Conservation (phyloP, 2,329 filamentous ascomycete genomes). For the Alternaria sp. region DNA sequence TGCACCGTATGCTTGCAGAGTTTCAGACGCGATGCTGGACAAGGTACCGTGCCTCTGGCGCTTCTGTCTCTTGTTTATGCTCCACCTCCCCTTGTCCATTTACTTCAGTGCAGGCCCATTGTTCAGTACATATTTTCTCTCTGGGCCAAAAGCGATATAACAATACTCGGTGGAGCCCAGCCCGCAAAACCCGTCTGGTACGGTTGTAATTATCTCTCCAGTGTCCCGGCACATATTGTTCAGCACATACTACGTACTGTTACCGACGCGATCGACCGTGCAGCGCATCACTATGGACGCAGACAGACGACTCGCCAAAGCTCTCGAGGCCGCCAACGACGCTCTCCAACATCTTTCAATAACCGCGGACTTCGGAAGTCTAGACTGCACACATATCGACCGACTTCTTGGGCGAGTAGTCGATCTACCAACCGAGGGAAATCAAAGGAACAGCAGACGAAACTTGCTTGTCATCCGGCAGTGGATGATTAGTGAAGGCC, state of each 20-base stretch:
- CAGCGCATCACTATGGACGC: conserved; percentile 33
- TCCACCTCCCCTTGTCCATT: conserved; percentile 2
- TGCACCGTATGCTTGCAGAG: conserved; percentile 23
- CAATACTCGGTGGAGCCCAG: conserved; percentile 15
- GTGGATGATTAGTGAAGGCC: conserved; percentile 44
- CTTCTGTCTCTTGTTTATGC: conserved; percentile 14
- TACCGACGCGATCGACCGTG: conserved; percentile 18
- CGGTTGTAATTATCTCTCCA: neutral
- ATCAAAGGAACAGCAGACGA: conserved; percentile 43
- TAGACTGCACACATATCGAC: conserved; percentile 45
- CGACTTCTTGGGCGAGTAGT: conserved; percentile 41
- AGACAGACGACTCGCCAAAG: conserved; percentile 39
- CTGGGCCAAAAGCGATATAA: conserved; percentile 14
- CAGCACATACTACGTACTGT: neutral
- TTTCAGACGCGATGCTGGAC: conserved; percentile 19
- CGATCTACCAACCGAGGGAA: conserved; percentile 44
- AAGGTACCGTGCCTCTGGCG: conserved; percentile 8
- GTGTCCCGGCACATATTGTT: neutral
- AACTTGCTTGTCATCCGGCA: conserved; percentile 43
- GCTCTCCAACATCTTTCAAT: conserved; percentile 44
- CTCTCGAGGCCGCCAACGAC: conserved; percentile 42
- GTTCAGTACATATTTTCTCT: conserved; percentile 2
- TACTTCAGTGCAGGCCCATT: neutral
- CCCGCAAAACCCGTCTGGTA: neutral
- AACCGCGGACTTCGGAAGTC: conserved; percentile 35